Conservation (phyloP, 345 rosid genomes). For the Murraya paniculata region DNA sequence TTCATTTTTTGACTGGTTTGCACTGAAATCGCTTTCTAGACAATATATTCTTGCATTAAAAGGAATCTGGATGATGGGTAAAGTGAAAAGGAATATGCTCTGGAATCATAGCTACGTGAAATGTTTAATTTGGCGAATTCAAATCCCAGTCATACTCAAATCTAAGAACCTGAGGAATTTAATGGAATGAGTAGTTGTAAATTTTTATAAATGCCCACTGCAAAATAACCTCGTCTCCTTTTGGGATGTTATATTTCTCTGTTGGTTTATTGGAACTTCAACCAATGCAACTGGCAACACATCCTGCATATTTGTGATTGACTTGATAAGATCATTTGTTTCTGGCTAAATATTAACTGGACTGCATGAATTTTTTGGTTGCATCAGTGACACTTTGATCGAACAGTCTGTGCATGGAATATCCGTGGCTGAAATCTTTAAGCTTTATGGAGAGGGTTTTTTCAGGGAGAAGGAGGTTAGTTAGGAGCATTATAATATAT, state of each 20-base stretch:
- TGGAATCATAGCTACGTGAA: not conserved
- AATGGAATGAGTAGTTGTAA: conserved; percentile 1
- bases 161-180: not conserved
- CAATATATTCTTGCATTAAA: not conserved
- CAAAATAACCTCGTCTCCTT: not conserved
- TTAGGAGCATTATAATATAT: not conserved
- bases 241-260: not conserved
- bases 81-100: not conserved
- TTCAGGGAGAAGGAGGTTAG: conserved; percentile 91
- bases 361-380: conserved; percentile 11
- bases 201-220: not conserved
- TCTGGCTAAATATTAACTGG: conserved; percentile 7
- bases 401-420: conserved; percentile 64
- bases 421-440: conserved; percentile 82
- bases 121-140: not conserved
- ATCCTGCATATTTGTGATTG: conserved; percentile 1
- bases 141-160: not conserved
- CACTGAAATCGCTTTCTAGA: conserved; percentile 9
- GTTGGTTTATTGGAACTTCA: not conserved
- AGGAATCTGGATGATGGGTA: not conserved
- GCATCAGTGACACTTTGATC: conserved; percentile 62
- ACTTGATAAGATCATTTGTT: not conserved
- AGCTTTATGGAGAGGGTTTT: conserved; percentile 71
- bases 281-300: conserved; percentile 1
- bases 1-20: conserved; percentile 84